phyloP scores from a whole-genome alignment of 148 eudicot species.

The Arctostaphylos glauca region DNA sequence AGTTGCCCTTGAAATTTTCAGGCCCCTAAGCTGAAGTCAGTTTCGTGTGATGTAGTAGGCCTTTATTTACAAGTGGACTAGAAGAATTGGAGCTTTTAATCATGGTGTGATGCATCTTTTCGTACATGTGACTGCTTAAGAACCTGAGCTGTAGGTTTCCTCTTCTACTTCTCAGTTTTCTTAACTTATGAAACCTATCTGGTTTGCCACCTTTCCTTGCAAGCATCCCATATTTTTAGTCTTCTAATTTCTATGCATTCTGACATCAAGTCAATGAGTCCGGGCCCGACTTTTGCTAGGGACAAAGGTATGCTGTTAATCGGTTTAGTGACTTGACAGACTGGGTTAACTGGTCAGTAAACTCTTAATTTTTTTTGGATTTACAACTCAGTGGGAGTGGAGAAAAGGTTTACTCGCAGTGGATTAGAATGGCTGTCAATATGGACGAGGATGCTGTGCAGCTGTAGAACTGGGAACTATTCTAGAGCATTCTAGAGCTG shows the following conservation, averaged over 20 bases:
- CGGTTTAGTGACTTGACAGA: not conserved
- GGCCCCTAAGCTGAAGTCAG: not conserved
- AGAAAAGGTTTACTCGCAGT: not conserved
- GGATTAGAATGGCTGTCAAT: not conserved
- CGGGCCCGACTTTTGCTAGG: not conserved
- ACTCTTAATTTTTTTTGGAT: not conserved
- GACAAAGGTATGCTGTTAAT: not conserved
- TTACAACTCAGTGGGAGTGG: not conserved
- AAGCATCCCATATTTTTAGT: not conserved
- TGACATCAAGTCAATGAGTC: not conserved
- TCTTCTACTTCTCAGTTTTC: not conserved
- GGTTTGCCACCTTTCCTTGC: not conserved
- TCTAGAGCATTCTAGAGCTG: not conserved
- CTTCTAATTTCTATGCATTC: not conserved
- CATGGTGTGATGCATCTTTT: not conserved
- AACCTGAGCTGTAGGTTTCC: not conserved
- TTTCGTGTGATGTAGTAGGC: not conserved
- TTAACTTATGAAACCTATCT: not conserved
- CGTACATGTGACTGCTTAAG: not conserved
- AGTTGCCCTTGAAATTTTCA: not conserved
- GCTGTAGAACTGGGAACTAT: not conserved
- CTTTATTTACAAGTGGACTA: not conserved
- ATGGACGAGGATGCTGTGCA: not conserved
- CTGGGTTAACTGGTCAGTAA: not conserved
- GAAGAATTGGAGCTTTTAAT: not conserved